phyloP scores from a whole-genome alignment of 2,329 filamentous ascomycete genomes.

The Oidium heveae region DNA sequence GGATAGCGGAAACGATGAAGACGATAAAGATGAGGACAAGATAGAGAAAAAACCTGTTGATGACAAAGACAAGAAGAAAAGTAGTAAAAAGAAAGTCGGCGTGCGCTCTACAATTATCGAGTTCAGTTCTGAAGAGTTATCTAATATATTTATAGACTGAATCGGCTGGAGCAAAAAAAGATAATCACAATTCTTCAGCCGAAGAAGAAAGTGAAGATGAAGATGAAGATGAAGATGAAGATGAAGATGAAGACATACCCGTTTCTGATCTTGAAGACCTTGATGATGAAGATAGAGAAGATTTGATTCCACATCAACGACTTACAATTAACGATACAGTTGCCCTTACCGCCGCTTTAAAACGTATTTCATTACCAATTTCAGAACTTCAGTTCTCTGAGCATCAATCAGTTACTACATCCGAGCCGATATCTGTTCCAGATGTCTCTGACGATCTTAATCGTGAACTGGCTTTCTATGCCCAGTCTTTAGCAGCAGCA shows the following conservation, averaged over 20 bases:
- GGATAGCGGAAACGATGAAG: background rate
- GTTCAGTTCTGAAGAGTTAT: background rate
- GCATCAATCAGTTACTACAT: constrained; percentile 52
- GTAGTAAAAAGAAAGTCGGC: constrained; percentile 14
- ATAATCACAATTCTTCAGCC: constrained; percentile 30
- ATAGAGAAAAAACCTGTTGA: constrained; percentile 3
- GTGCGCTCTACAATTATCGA: constrained; percentile 7
- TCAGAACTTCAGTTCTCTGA: constrained; percentile 51
- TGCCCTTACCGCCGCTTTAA: constrained; percentile 56
- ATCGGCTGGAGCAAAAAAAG: constrained; percentile 30
- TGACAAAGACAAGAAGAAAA: constrained; percentile 13
- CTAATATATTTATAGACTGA: constrained; percentile 19
- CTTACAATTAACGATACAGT: constrained; percentile 94
- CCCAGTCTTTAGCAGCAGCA: constrained; percentile 61
- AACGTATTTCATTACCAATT: constrained; percentile 50
- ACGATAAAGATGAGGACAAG: background rate
- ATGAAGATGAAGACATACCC: constrained; percentile 68
- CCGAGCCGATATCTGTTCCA: constrained; percentile 42
- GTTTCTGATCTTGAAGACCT: constrained; percentile 66
- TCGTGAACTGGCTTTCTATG: constrained; percentile 82
- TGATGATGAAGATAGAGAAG: constrained; percentile 57
- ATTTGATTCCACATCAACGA: constrained; percentile 71
- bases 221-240: constrained; percentile 34
- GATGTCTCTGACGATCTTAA: constrained; percentile 80
- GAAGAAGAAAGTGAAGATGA: constrained; percentile 20